Conservation (phyloP, 1,284 basidiomycete species). For the Trichosporon asahii region DNA sequence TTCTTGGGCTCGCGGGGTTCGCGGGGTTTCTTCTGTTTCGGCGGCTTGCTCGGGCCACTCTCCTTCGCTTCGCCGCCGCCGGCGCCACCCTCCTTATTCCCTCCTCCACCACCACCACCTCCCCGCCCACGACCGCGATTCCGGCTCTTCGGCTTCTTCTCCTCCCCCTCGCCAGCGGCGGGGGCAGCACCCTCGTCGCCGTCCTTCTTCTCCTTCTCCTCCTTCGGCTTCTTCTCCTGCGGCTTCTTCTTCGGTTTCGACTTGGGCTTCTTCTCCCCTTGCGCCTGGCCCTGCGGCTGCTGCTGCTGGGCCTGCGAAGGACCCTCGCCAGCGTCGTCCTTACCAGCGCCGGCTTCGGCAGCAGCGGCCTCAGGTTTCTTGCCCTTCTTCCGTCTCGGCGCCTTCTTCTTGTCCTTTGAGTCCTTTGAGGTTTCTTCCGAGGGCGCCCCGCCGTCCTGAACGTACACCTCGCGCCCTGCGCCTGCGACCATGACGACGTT, state of each 20-base stretch:
- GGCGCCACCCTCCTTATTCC: background rate
- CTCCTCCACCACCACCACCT: too few species aligned
- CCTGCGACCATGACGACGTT: slow-evolving; percentile 40
- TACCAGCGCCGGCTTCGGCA: slow-evolving; percentile 13
- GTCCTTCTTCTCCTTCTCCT: slow-evolving; percentile 12
- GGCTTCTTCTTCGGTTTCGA: slow-evolving; percentile 12
- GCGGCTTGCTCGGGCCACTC: background rate
- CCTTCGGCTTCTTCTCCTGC: slow-evolving; percentile 15
- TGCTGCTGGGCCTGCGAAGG: background rate
- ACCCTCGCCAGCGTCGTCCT: slow-evolving; percentile 1
- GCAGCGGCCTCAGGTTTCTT: slow-evolving; percentile 17
- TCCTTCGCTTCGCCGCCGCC: background rate
- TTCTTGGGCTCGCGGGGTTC: background rate
- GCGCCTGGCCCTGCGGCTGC: background rate
- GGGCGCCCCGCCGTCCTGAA: slow-evolving; percentile 20
- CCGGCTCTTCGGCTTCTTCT: slow-evolving; percentile 2
- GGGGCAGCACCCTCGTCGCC: background rate
- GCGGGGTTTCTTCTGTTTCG: background rate
- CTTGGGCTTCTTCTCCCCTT: slow-evolving; percentile 4
- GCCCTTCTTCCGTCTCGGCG: slow-evolving; percentile 16
- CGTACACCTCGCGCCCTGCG: slow-evolving; percentile 41
- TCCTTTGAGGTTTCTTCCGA: slow-evolving; percentile 17
- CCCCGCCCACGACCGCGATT: slow-evolving; percentile 5
- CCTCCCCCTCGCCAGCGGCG: background rate
- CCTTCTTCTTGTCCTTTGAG: slow-evolving; percentile 20